phyloP scores from a whole-genome alignment of 192 early-diverging fungal species.

The Podila epicladia region DNA sequence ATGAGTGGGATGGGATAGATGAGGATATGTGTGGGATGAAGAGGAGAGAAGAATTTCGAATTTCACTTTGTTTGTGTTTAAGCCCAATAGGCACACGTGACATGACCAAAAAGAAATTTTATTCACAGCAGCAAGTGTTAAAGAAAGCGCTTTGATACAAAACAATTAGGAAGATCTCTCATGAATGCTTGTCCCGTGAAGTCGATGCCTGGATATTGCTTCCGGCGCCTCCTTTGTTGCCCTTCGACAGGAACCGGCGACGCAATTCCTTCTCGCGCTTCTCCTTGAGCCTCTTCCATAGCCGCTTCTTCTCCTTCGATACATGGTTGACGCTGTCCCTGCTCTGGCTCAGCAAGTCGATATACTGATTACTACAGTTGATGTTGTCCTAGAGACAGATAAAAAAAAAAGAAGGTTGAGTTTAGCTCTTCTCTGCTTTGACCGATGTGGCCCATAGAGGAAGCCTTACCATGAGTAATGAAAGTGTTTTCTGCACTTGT shows the following conservation, averaged over 20 bases:
- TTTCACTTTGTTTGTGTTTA: too few relatives aligned
- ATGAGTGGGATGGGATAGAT: background rate
- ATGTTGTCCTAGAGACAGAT: constrained; percentile 60
- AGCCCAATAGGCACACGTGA: too few relatives aligned
- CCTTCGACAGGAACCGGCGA: constrained; percentile 16
- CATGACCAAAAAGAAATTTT: too few relatives aligned
- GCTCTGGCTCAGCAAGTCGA: constrained; percentile 61
- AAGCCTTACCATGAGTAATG: constrained; percentile 34
- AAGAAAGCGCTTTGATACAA: too few relatives aligned
- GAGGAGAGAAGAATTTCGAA: background rate
- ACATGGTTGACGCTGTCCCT: constrained; percentile 62
- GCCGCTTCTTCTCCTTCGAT: constrained; percentile 57
- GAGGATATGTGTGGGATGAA: background rate
- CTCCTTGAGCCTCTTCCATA: constrained; percentile 58
- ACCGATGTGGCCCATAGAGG: too few relatives aligned
- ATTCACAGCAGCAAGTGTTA: too few relatives aligned
- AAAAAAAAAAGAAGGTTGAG: background rate
- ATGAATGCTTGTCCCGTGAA: constrained; percentile 4
- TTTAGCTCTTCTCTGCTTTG: background rate
- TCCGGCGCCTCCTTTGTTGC: background rate
- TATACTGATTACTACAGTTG: constrained; percentile 67
- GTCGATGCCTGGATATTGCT: background rate
- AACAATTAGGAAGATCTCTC: too few relatives aligned
- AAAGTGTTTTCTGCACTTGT: constrained; percentile 39
- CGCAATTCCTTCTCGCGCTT: constrained; percentile 43